These are phyloP conservation scores for Erythrobasidium yunnanense DNA, from an alignment of 768 basidiomycete species.

Conservation along the genomic window DNA sequence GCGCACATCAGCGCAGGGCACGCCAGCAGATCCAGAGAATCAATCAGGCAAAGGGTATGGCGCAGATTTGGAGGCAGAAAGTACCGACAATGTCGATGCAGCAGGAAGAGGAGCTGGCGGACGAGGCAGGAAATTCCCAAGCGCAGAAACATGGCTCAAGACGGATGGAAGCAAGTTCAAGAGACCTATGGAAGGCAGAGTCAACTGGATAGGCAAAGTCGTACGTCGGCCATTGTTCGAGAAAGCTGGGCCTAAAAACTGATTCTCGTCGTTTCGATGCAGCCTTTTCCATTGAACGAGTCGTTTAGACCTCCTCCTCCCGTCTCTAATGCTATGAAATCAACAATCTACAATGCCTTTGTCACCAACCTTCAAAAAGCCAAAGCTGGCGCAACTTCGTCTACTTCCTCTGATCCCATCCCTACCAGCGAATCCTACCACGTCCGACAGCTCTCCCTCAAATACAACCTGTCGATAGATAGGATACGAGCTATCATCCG, in stretches of 20 bases:
- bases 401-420: conserved; percentile 27
- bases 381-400: conserved; percentile 26
- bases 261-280: neutral
- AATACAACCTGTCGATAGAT: conserved; percentile 58
- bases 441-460: conserved; percentile 50
- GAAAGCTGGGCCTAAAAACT: neutral
- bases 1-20: too few relatives aligned
- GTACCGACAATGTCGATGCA: neutral
- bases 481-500: conserved; percentile 73
- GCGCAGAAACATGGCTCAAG: conserved; percentile 2
- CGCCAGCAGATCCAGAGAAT: too few relatives aligned
- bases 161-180: conserved; percentile 12
- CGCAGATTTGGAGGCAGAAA: too few relatives aligned
- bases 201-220: conserved; percentile 19
- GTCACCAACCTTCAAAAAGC: conserved; percentile 49
- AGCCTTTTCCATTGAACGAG: conserved; percentile 81
- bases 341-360: conserved; percentile 53
- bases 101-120: neutral
- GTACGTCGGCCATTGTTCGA: neutral
- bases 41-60: too few relatives aligned
- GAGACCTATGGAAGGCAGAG: neutral
- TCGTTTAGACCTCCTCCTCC: conserved; percentile 72
- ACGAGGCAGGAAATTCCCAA: neutral
- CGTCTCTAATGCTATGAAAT: conserved; percentile 54
- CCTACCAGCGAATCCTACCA: neutral